phyloP scores from a whole-genome alignment of 2,329 filamentous ascomycete genomes.

The Ophiostoma angusticollis region DNA sequence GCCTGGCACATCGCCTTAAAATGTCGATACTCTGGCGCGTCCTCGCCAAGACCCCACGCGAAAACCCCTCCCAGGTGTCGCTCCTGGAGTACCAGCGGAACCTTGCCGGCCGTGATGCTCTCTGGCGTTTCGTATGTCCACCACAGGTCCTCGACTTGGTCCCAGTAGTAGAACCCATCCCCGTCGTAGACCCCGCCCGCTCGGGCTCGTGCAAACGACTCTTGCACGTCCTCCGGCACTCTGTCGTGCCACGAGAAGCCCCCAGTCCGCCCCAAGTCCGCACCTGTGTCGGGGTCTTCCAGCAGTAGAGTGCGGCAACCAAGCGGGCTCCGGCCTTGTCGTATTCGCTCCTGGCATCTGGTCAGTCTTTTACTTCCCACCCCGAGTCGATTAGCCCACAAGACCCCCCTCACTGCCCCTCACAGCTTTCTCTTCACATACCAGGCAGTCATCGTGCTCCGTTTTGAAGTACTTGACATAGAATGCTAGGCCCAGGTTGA shows the following conservation, averaged over 20 bases:
- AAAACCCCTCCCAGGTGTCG: conserved; percentile 55
- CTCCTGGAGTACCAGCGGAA: conserved; percentile 42
- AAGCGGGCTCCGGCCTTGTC: conserved; percentile 24
- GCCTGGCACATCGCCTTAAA: conserved; percentile 23
- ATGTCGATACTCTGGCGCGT: conserved; percentile 34
- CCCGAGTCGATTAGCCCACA: neutral
- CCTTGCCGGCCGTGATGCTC: conserved; percentile 45
- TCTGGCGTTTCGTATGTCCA: conserved; percentile 61
- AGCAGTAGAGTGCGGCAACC: conserved; percentile 47
- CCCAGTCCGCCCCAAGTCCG: conserved; percentile 39
- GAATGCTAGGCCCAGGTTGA: conserved; percentile 56
- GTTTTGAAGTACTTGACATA: conserved; percentile 57
- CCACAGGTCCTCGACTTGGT: conserved; percentile 44
- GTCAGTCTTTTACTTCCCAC: neutral
- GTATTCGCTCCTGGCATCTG: neutral
- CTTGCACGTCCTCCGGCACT: conserved; percentile 37
- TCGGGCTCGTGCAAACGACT: conserved; percentile 45
- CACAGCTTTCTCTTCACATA: neutral
- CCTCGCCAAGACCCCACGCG: conserved; percentile 64
- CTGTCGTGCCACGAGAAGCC: conserved; percentile 47
- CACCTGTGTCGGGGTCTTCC: conserved; percentile 46
- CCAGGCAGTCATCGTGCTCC: conserved; percentile 27
- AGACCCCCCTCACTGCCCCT: neutral
- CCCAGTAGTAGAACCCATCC: conserved; percentile 60
- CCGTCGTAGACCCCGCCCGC: conserved; percentile 42